Evolutionary conservation across 306 rosid species (phyloP), one percentile per base, ranked within the genome.

Genomic region (Cucurbita argyrosperma): DNA sequence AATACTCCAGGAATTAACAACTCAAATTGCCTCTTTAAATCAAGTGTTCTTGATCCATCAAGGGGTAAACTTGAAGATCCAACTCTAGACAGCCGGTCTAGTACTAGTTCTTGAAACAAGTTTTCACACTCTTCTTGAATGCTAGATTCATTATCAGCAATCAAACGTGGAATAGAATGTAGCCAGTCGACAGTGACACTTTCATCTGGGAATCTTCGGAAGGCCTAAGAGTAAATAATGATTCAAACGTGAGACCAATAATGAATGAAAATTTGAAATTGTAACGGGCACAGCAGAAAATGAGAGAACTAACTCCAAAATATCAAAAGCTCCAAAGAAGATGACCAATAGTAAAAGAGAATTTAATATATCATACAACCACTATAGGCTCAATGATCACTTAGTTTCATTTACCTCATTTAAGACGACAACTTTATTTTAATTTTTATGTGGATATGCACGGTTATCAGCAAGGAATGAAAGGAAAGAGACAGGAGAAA

Each of bases 91-190:
- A 89, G 80, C 80, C 97, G 82, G 43, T 93, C 97, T 83, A 93
- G 72, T 63, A 93, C 92, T 77, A 93, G 86, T 76, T 93, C 97
- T 66, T 81, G 82, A 84, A 93, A 93, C 88, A 87, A 66, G 79
- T 89, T 83, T 76, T 89, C 94, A 81, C 96, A 89, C 86, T 93
- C 98, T 84, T 90, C 98, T 85, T 90, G 98, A 83, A 93, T 85
- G 84, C 97, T 89, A 78, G 90, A 69, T 84, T 93, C 98, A 74
- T 89, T 90, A 77, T 93, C 98, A 47, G 87, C 46, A 72, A 90
- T 86, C 70, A 89, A 79, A 68, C 88, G 92, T 4, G 97, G 98
- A 83, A 93, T 85, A 51, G 98, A 90, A 76, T 86, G 96, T 70
- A 93, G 88, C 98, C 98, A 90, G 82, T 93, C 96, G 37, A 64